Base-by-base conservation (phyloP, 805 yeast species). In the Candida mattraensis region DNA sequence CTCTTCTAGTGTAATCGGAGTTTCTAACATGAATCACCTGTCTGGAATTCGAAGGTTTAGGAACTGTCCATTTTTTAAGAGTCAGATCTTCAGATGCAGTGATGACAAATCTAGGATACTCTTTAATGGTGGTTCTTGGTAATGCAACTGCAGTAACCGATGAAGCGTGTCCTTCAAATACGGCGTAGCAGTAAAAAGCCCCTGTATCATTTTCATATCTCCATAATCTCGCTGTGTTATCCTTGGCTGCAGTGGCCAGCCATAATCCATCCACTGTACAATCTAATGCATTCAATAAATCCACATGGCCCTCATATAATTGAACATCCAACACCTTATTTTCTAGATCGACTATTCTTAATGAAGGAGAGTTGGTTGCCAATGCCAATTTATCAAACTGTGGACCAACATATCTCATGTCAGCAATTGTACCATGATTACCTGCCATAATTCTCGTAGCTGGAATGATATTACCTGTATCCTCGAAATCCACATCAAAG, bases 401-500 rank as follows among this genome's bases (percentile, higher is more conserved):
- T 6, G 87, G 86, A 0, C 93, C 93, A 20, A 80, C 82, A 53
- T 79, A 83, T 47, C 78, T 76, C 66, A 88, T 72, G 56, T 91
- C 98, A 3, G 96, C 95, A 51, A 93, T 80, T 17, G 93, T 91
- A 39, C 97, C 98, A 62, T 91, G 96, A 60, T 88, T 88, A 48
- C 97, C 97, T 1, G 96, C 93, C 48, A 88, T 69, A 26, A 77
- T 71, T 37, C 79, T 67, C 6, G 60, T 50, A 2, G 74, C 55
- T 13, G 72, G 69, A n/a, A 83, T 56, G 7, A 52, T 26, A 18
- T 47, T 48, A 6, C 51, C 53, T 4, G 51, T 49, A 4, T 54
- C 51, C 23, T 57, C 54, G 11, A 63, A 45, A 3, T 50, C 59
- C 9, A 40, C 32, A 7, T 53, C 34, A 2, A 51, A 18, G 27